Evolutionary conservation across 768 basidiomycete genomes (phyloP), one percentile per base, ranked within the genome.

Genomic region (Auricularia cornea): DNA sequence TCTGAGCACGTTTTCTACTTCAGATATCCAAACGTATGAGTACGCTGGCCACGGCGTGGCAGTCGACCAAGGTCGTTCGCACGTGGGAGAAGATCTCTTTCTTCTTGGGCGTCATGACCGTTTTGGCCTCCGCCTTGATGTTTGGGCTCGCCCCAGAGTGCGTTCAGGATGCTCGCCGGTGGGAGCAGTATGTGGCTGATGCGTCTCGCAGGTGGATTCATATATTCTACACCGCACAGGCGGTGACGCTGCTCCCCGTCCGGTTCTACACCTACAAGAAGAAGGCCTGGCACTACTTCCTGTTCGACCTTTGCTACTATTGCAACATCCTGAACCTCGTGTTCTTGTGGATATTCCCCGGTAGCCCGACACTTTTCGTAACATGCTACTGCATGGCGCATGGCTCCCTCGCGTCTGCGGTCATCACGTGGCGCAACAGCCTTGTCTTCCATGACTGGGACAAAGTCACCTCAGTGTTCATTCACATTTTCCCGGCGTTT

Each of bases 381-480:
- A 92, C 94, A 3, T 95, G 92, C 70, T 98, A 97, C 70, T 91
- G 92, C 67, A 82, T 98, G 29, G 90, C 93, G 0, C 88, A 97
- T 71, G 97, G 94, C 0, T 84, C 90, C 0, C 82, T 97, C 33
- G 95, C 92, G 0, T 92, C 90, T 60, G 95, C 96, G 0, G 94
- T 98, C 59, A 92, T 98, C 68, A 98, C 96, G 11, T 99, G 97
- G 97, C 83, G 97, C 65, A 99, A 99, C 71, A 95, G 92, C 67
- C 85, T 99, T 28, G 97, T 99, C 2, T 99, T 99, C 78, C 97
- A 99, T 70, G 94, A 96, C 70, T 82, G 86, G 62, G 97, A 99
- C 74, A 98, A 98, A 75, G 91, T 98, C 71, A 98, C 92, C 20
- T 93, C 90, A 11, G 78, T 99, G 29, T 98, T 95, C 77, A 84